Evolutionary conservation across 495 filamentous ascomycete genomes (phyloP).

Genomic region (Amniculicola lignicola): DNA sequence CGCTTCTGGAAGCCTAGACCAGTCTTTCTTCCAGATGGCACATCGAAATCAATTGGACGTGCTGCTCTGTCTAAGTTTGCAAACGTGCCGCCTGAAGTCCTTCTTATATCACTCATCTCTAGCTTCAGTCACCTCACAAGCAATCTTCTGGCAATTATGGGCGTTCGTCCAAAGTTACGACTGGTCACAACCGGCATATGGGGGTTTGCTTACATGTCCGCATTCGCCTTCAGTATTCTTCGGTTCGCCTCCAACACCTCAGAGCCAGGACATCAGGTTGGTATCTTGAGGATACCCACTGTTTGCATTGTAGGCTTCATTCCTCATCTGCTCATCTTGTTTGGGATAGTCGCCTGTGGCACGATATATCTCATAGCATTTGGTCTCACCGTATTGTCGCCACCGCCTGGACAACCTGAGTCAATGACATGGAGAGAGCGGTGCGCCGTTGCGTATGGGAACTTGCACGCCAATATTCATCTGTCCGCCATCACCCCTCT

Average conservation of each 20-base stretch:
- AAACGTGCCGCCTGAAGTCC: constrained; percentile 86
- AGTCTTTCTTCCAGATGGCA: constrained; percentile 19
- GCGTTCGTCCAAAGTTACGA: constrained; percentile 71
- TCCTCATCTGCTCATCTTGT: constrained; percentile 79
- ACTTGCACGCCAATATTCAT: constrained; percentile 88
- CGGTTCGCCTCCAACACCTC: constrained; percentile 27
- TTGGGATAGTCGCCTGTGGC: constrained; percentile 70
- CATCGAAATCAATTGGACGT: constrained; percentile 36
- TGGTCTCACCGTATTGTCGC: constrained; percentile 68
- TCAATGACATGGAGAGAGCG: constrained; percentile 51
- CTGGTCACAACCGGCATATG: constrained; percentile 83
- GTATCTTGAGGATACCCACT: constrained; percentile 77
- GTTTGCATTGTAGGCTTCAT: constrained; percentile 95
- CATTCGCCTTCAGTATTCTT: constrained; percentile 66
- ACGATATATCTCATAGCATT: constrained; percentile 75
- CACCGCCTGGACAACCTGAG: constrained; percentile 47
- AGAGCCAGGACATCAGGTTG: constrained; percentile 31
- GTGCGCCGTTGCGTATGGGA: constrained; percentile 66
- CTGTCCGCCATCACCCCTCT: constrained; percentile 60
- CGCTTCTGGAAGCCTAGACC: constrained; percentile 19
- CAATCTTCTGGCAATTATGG: constrained; percentile 74
- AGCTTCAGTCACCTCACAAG: constrained; percentile 84
- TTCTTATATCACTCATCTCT: constrained; percentile 83
- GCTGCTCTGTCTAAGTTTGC: constrained; percentile 50
- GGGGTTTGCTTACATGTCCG: constrained; percentile 81